phyloP scores from a whole-genome alignment of 139 green algal species.

The Micromonas commoda region DNA sequence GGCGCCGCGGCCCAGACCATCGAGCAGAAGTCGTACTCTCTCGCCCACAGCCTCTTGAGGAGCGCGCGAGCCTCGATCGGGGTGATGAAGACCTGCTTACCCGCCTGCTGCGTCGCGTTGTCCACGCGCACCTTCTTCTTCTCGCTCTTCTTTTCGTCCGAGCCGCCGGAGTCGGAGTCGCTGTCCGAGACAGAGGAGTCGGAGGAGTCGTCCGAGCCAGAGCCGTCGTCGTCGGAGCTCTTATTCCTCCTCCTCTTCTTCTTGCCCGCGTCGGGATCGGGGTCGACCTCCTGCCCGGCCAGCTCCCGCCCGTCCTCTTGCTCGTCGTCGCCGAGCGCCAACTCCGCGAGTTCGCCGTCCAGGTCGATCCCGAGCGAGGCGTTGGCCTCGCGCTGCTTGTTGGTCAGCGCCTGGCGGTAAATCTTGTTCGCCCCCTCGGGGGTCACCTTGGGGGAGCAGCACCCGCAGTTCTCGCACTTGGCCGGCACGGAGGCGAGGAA shows the following conservation, averaged over 20 bases:
- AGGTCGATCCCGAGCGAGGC: constrained; percentile 41
- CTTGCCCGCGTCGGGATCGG: constrained; percentile 15
- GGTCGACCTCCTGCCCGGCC: constrained; percentile 20
- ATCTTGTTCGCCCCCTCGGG: constrained; percentile 57
- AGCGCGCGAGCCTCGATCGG: constrained; percentile 65
- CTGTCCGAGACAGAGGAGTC: neutral
- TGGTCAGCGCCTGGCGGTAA: constrained; percentile 49
- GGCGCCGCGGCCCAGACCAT: neutral
- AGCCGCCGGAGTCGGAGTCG: neutral
- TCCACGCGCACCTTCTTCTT: neutral
- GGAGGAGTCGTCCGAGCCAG: neutral
- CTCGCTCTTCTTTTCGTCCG: constrained; percentile 4
- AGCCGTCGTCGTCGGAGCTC: neutral
- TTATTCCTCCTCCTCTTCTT: neutral
- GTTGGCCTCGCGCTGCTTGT: constrained; percentile 49
- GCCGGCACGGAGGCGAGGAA: constrained; percentile 59
- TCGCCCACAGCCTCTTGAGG: constrained; percentile 63
- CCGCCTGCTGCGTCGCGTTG: neutral
- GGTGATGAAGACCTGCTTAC: constrained; percentile 53
- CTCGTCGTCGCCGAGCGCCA: constrained; percentile 26
- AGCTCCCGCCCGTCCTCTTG: constrained; percentile 28
- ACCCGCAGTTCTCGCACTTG: constrained; percentile 78
- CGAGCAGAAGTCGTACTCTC: constrained; percentile 12
- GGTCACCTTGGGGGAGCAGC: constrained; percentile 48
- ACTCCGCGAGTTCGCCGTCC: constrained; percentile 29